Evolutionary conservation across 2,329 filamentous ascomycete genomes (phyloP), one percentile per base, ranked within the genome.

Genomic region (Exophiala spinifera): DNA sequence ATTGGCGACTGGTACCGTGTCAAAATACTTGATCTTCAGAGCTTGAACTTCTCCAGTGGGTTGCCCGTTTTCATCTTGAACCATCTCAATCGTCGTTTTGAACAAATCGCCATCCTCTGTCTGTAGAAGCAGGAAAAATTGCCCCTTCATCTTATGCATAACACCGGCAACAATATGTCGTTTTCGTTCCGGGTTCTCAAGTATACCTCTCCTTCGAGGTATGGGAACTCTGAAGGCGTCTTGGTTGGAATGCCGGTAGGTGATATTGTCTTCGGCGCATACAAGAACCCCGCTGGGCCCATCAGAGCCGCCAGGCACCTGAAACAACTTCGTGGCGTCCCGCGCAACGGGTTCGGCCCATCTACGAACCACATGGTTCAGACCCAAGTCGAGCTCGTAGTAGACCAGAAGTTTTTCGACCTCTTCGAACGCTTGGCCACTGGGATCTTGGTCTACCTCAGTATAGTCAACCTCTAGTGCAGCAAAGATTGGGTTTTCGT

Each of bases 51-150:
- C 89, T 25, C 88, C 87, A 0, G 88, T 92, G 1, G 86, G 78
- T 56, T 89, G 85, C 11, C 87, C 89, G 44, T 88, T 82, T 1
- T 86, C 82, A 64, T 95, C 89, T 63, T 91, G 87, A 8, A 85
- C 80, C 85, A 96, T 92, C 61, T 96, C 91, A 56, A 99, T 85
- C 0, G 87, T 96, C 46, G 97, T 82, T 70, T 97, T 97, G 80
- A 99, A 97, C 5, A 99, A 78, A 70, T 99, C 95, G n/a, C 94
- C 94, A 69, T 99, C 95, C 54, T 99, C 94, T 0, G 89, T 91
- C 69, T 99, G 94, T 0, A 99, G 76, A 2, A 99, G 81, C 69
- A 97, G 96, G 77, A 99, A 99, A 75, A 99, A 99, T 1, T 91
- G 91, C 23, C 91, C 91, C 65, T 94, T 92, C 69, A 96, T 86